phyloP scores from a whole-genome alignment of 2,329 filamentous ascomycete species.

The Neopestalotiopsis rosae region DNA sequence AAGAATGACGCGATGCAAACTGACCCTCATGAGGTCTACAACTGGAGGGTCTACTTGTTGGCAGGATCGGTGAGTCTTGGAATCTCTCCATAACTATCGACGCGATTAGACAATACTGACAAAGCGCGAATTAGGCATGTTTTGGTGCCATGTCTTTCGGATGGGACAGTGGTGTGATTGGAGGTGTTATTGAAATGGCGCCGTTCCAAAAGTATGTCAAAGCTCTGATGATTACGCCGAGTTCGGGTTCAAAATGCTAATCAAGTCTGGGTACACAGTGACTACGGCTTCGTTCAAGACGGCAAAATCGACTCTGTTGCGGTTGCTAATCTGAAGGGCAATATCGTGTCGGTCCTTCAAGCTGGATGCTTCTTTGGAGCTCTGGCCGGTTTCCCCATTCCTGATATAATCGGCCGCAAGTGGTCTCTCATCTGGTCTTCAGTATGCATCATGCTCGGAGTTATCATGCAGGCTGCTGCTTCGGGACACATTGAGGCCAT shows the following conservation, averaged over 20 bases:
- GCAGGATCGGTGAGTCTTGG: slow-evolving; percentile 57
- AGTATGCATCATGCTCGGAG: slow-evolving; percentile 60
- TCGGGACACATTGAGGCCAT: slow-evolving; percentile 62
- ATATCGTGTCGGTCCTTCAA: slow-evolving; percentile 66
- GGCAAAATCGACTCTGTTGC: slow-evolving; percentile 41
- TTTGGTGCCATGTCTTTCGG: slow-evolving; percentile 65
- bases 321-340: slow-evolving; percentile 62
- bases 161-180: slow-evolving; percentile 67
- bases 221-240: background rate
- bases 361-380: slow-evolving; percentile 47
- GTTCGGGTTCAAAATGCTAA: slow-evolving; percentile 5
- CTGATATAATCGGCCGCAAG: slow-evolving; percentile 60
- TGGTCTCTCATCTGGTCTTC: slow-evolving; percentile 58
- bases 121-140: slow-evolving; percentile 37
- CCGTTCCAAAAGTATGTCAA: slow-evolving; percentile 58
- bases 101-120: background rate
- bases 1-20: slow-evolving; percentile 67
- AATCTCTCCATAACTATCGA: background rate
- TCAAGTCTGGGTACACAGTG: slow-evolving; percentile 40
- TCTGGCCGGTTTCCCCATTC: slow-evolving; percentile 54
- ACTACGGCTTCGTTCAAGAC: slow-evolving; percentile 52
- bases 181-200: slow-evolving; percentile 66
- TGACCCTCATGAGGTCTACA: slow-evolving; percentile 72
- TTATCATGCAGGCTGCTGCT: slow-evolving; percentile 64
- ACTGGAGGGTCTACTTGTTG: slow-evolving; percentile 70